Conservation (phyloP, 202 grass and related monocot species). For the Setaria italica region DNA sequence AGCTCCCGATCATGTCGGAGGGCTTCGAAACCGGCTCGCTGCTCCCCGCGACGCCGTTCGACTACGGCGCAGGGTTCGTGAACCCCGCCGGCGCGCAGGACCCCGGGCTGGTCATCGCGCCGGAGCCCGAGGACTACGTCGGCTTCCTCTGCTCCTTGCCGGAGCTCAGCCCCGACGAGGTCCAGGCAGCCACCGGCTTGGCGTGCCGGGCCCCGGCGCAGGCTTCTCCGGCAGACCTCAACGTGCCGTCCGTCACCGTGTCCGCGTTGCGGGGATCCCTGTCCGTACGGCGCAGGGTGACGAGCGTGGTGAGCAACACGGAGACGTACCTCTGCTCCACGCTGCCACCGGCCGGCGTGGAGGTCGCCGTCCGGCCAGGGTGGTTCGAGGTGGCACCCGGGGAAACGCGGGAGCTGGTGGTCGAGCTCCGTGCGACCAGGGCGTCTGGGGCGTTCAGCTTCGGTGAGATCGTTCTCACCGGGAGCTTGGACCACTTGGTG, state of each 20-base stretch:
- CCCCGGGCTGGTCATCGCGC: conserved; percentile 55
- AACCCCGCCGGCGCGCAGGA: conserved; percentile 52
- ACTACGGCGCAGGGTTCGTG: conserved; percentile 58
- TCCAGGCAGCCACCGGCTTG: conserved; percentile 40
- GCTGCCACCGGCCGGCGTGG: conserved; percentile 48
- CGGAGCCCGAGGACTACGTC: conserved; percentile 59
- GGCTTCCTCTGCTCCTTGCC: conserved; percentile 62
- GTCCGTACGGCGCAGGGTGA: conserved; percentile 50
- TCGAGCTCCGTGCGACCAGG: conserved; percentile 47
- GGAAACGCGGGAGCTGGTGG: conserved; percentile 49
- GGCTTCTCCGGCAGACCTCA: conserved; percentile 53
- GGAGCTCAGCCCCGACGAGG: conserved; percentile 28
- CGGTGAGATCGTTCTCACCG: conserved; percentile 65
- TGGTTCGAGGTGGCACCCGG: conserved; percentile 58
- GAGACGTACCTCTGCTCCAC: conserved; percentile 64
- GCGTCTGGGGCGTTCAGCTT: conserved; percentile 50
- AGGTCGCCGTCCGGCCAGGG: conserved; percentile 41
- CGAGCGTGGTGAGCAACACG: conserved; percentile 44
- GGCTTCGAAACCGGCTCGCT: conserved; percentile 44
- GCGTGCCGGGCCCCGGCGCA: conserved; percentile 19
- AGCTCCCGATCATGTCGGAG: conserved; percentile 52
- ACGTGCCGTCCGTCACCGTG: conserved; percentile 68
- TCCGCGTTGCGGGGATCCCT: conserved; percentile 49
- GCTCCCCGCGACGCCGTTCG: conserved; percentile 57
- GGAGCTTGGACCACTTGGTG: conserved; percentile 61